A percentile compares a stretch with the other conserved stretches of the same genome.
Evolutionary conservation across 1,139 yeast species (phyloP).

Genomic region (Kodamaea ohmeri): DNA sequence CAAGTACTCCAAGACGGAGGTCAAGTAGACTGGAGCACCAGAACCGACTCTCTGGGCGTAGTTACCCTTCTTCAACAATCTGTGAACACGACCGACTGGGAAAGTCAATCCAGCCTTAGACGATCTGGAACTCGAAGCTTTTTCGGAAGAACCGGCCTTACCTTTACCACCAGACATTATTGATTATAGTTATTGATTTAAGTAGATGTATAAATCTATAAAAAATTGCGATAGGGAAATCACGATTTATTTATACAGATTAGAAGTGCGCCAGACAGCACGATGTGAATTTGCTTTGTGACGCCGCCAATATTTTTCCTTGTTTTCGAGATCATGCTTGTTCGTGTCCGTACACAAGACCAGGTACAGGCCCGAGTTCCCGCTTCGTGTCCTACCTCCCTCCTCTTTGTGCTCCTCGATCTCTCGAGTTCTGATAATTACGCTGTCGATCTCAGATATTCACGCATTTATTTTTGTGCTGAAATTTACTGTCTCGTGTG

Average conservation of each 20-base stretch:
- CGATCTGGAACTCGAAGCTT: constrained; percentile 53
- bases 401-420: constrained; percentile 1
- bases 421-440: not conserved
- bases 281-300: not conserved
- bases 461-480: constrained; percentile 2
- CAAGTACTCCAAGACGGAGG: constrained; percentile 52
- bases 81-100: constrained; percentile 58
- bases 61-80: constrained; percentile 54
- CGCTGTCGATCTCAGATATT: not conserved
- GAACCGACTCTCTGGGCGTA: constrained; percentile 58
- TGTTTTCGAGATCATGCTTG: not conserved
- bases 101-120: constrained; percentile 54
- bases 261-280: not conserved
- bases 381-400: not conserved
- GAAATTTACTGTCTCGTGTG: constrained; percentile 6
- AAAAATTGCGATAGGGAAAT: constrained; percentile 1
- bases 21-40: constrained; percentile 55
- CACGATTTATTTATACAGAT: constrained; percentile 3
- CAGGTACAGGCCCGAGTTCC: not conserved
- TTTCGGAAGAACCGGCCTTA: constrained; percentile 51
- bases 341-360: constrained; percentile 1
- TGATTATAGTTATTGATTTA: constrained; percentile 1
- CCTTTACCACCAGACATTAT: constrained; percentile 54
- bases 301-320: not conserved
- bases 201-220: constrained; percentile 5